These are phyloP conservation scores for Copromyces sp. DNA, from an alignment of 495 filamentous ascomycete species.

Conservation along the genomic window DNA sequence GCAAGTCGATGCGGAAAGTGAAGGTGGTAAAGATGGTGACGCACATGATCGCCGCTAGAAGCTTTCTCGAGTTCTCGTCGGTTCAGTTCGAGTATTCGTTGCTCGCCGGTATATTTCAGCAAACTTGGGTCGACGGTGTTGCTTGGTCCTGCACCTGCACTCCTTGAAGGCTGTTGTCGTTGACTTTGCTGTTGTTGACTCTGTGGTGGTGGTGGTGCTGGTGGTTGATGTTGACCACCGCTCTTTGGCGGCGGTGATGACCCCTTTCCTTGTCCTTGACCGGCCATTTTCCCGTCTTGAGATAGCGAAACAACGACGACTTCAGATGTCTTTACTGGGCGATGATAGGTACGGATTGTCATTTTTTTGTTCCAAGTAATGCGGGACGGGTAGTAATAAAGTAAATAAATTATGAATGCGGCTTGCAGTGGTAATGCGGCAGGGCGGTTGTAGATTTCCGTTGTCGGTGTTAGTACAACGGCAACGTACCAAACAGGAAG, in stretches of 20 bases:
- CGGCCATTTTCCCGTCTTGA: neutral
- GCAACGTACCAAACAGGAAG: neutral
- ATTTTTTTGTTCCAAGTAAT: neutral
- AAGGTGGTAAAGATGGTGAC: too few species aligned
- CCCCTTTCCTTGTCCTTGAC: neutral
- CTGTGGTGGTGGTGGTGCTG: neutral
- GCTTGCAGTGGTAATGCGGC: neutral
- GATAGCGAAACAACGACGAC: neutral
- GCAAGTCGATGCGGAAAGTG: too few species aligned
- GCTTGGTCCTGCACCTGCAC: neutral
- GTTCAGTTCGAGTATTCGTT: neutral
- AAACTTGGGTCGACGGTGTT: neutral
- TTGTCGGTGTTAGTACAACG: neutral
- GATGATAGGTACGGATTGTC: neutral
- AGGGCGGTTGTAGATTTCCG: neutral
- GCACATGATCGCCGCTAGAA: neutral
- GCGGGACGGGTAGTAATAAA: neutral
- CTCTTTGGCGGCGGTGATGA: neutral
- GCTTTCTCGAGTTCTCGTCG: neutral
- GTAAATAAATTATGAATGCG: neutral
- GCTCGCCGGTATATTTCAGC: neutral
- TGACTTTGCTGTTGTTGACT: neutral
- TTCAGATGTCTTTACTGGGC: neutral
- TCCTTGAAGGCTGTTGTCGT: neutral
- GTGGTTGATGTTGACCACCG: neutral